phyloP scores from a whole-genome alignment of 2,329 filamentous ascomycete species.

The Trichophyton benhamiae region DNA sequence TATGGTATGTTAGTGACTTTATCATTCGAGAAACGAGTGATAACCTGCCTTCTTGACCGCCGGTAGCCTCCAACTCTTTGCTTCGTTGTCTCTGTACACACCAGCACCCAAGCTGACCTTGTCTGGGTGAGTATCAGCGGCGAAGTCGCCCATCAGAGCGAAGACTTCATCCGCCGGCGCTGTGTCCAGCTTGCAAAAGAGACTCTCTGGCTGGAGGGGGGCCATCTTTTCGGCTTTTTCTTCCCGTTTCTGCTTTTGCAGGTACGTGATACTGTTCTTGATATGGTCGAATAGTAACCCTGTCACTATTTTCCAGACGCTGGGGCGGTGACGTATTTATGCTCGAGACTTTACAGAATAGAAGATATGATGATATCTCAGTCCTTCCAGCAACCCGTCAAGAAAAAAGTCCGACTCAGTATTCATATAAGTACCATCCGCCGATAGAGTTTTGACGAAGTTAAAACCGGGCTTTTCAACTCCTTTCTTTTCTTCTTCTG shows the following conservation, averaged over 20 bases:
- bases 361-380: not conserved
- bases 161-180: slow-evolving; percentile 16
- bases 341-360: not conserved
- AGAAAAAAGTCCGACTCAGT: not conserved
- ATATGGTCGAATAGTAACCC: not conserved
- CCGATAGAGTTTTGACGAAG: not conserved
- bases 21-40: not conserved
- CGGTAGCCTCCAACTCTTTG: slow-evolving; percentile 28
- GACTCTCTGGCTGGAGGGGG: slow-evolving; percentile 13
- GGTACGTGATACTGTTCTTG: not conserved
- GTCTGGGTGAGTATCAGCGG: slow-evolving; percentile 16
- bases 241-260: not conserved
- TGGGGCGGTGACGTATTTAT: not conserved
- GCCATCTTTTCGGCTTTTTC: slow-evolving; percentile 9
- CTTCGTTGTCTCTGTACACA: slow-evolving; percentile 31
- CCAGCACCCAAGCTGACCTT: slow-evolving; percentile 32
- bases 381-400: not conserved
- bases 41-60: slow-evolving; percentile 22
- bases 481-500: not conserved
- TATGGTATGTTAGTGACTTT: slow-evolving; percentile 26
- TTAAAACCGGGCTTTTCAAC: not conserved
- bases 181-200: slow-evolving; percentile 12
- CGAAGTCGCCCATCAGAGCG: slow-evolving; percentile 18
- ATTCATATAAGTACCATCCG: not conserved
- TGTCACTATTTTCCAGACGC: not conserved